phyloP scores from a whole-genome alignment of 2,329 filamentous ascomycete genomes.

The Pestalotiopsis sp. region DNA sequence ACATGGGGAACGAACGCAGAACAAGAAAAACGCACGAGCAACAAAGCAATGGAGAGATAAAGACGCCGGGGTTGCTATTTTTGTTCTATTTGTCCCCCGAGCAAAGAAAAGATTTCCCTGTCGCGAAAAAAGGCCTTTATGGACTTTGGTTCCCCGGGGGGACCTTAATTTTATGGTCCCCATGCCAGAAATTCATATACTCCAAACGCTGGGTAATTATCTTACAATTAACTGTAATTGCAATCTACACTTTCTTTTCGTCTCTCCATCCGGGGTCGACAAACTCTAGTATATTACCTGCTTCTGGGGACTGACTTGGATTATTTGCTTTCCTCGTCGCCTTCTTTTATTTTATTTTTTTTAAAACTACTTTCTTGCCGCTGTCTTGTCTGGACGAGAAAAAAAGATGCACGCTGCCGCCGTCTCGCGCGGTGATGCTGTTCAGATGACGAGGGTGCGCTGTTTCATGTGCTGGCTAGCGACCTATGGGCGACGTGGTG shows the following conservation, averaged over 20 bases:
- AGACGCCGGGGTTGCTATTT: background rate
- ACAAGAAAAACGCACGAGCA: background rate
- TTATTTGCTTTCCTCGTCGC: background rate
- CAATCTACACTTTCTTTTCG: background rate
- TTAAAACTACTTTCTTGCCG: background rate
- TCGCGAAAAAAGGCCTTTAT: background rate
- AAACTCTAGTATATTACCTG: background rate
- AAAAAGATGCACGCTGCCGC: background rate
- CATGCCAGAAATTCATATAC: background rate
- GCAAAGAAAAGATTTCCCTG: background rate
- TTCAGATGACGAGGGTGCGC: background rate
- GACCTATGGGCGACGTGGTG: background rate
- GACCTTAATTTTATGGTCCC: background rate
- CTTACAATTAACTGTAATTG: background rate
- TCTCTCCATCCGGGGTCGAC: background rate
- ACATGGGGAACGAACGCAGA: background rate
- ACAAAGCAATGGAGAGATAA: background rate
- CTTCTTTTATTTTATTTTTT: background rate
- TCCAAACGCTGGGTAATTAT: background rate
- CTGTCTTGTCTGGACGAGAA: background rate
- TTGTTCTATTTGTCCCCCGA: background rate
- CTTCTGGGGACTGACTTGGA: background rate
- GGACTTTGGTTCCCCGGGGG: background rate
- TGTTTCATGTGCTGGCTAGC: background rate
- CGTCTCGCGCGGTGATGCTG: background rate